These are phyloP conservation scores for Verticillium tricorpus DNA, from an alignment of 2,329 filamentous ascomycete species.

Conservation along the genomic window DNA sequence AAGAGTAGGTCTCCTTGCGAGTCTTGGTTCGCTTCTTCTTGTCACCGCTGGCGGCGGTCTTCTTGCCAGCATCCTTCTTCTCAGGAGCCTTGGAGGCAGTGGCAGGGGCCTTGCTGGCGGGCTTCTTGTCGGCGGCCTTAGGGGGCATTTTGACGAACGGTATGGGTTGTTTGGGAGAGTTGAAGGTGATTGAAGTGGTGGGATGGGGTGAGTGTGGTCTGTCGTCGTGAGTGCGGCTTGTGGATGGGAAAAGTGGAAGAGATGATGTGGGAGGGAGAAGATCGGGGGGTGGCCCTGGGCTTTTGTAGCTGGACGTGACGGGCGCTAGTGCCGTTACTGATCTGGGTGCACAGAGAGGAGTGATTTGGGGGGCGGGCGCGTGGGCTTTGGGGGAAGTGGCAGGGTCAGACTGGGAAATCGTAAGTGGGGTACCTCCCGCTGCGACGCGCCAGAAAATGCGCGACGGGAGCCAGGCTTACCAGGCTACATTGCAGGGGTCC, in stretches of 20 bases:
- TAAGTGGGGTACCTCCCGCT: neutral
- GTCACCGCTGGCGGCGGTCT: constrained; percentile 91
- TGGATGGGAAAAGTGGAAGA: constrained; percentile 29
- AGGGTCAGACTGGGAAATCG: neutral
- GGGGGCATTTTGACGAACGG: constrained; percentile 77
- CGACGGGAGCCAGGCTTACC: neutral
- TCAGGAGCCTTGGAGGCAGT: constrained; percentile 67
- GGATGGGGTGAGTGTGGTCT: constrained; percentile 8
- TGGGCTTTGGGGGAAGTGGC: neutral
- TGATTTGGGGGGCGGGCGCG: constrained; percentile 19
- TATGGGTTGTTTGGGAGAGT: neutral
- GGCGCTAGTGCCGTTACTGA: constrained; percentile 52
- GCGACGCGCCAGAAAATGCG: constrained; percentile 2
- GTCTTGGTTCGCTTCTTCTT: constrained; percentile 99
- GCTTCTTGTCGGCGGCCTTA: constrained; percentile 98
- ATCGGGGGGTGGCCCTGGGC: constrained; percentile 47
- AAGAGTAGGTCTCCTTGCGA: constrained; percentile 99
- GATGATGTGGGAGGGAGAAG: constrained; percentile 38
- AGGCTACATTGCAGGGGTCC: neutral
- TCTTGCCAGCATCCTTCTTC: constrained; percentile 99
- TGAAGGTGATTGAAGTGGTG: constrained; percentile 17
- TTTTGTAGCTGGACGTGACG: constrained; percentile 59
- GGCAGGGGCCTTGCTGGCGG: constrained; percentile 83
- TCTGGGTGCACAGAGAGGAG: constrained; percentile 27
- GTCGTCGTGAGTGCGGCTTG: constrained; percentile 15